A percentile compares a stretch with the other conserved stretches of the same genome.
phyloP scores from a whole-genome alignment of 805 yeast genomes.

The Teunomyces gatunensis region DNA sequence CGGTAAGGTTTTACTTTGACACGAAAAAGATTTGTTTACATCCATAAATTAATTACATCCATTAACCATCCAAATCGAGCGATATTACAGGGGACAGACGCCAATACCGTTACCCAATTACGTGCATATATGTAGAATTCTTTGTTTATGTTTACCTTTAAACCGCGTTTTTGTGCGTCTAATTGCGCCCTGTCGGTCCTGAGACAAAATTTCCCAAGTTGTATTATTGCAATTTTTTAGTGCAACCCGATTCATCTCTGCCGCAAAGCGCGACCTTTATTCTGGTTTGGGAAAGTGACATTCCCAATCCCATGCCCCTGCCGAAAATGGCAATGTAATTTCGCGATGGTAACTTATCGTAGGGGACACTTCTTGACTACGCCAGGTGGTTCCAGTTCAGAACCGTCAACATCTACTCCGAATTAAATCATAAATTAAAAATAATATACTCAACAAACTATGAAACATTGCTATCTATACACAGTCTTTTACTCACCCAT shows the following conservation, averaged over 20 bases:
- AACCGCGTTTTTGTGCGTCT: constrained; percentile 3
- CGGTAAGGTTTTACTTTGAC: neutral
- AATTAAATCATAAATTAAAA: neutral
- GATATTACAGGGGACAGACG: constrained; percentile 4
- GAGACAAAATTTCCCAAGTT: constrained; percentile 1
- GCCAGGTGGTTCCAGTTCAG: neutral
- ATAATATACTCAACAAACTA: too few species aligned
- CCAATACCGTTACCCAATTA: constrained; percentile 2
- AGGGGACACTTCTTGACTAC: neutral
- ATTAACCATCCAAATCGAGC: constrained; percentile 3
- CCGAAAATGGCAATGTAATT: neutral
- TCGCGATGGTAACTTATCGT: neutral
- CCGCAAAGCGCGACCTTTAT: neutral
- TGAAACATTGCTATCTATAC: too few species aligned
- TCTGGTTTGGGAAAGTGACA: constrained; percentile 1
- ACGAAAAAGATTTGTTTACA: constrained; percentile 2
- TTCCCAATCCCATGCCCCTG: neutral
- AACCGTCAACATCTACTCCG: neutral
- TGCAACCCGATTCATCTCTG: neutral
- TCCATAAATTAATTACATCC: neutral
- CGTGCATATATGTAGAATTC: constrained; percentile 2
- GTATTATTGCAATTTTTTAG: neutral
- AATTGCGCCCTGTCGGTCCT: neutral
- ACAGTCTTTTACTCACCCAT: too few species aligned
- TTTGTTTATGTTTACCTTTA: constrained; percentile 3